Evolutionary conservation across 441 rosid genomes (phyloP), one percentile per base, ranked within the genome.

Genomic region (Daphne laureola): DNA sequence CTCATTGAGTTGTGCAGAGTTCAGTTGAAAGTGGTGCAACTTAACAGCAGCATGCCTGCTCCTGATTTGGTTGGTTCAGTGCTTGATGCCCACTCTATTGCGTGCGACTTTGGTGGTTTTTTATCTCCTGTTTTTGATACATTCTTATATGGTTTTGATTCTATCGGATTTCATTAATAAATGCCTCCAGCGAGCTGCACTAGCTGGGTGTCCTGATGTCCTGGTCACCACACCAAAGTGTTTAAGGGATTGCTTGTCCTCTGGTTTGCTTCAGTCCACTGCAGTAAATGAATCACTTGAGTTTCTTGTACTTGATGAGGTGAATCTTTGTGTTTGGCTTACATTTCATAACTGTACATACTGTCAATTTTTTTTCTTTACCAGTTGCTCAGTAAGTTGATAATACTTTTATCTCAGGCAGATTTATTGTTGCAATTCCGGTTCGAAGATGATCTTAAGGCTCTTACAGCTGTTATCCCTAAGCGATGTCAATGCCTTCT

Each of bases 351-450:
- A 17, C 8, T 9, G 0, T 60, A 0, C 49, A 8, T 5, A 14
- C 41, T 44, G 9, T 50, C 3, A 3, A 54, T 43, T 8, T n/a
- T 5, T 17, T 27, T 6, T 14, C 26, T 47, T 8, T n/a, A n/a
- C 21, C 49, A 42, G 42, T 46, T 26, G 53, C 13, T 16, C 36
- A 26, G 36, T 54, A 35, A 35, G 42, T 26, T 49, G 59, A 58
- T 72, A 43, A 67, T 67, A 49, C 61, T 68, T 45, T 71, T 27
- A 61, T 79, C 78, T 59, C 84, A 87, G 98, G 97, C 99, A 44
- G 97, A 93, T 78, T 96, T 93, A 59, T 67, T 93, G 64, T 72
- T 93, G 69, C 86, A 94, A 17, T 93, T 80, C 68, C 96, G 97
- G 45, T 90, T 81, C 67, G 97, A 79, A 80, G 91, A 82, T 66